Evolutionary conservation across 1,284 basidiomycete species (phyloP), one percentile per base, ranked within the genome.

Genomic region (Cryptococcus maquisensis): DNA sequence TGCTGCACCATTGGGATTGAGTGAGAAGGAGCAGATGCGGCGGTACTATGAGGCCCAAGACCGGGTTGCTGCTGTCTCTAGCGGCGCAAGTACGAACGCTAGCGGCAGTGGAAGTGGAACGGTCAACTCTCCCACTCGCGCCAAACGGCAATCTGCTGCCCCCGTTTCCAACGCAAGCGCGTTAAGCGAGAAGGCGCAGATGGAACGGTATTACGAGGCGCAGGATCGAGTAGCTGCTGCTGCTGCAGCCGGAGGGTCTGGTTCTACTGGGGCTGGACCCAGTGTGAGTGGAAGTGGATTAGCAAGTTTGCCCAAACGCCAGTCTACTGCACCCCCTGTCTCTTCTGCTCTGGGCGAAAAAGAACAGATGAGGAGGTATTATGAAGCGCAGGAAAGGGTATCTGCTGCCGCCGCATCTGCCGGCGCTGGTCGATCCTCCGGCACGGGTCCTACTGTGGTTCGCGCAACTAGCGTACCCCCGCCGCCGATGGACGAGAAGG

Each of bases 11-110:
- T 32, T 10, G 28, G 28, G 28, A 5, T 32, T 32, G 28, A 32
- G 28, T 23, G 69, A 67, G 54, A 68, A 69, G 49, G 66, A 66
- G 40, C 48, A 57, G 48, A 69, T 70, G 68, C 50, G 58, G 32
- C 51, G 59, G 20, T 64, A 64, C 32, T 66, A 72, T 57, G 87
- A 86, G 60, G 83, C 81, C 3, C 82, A 82, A 57, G 85, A 87
- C 37, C 42, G 56, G 13, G 68, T 68, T 13, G 61, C 58, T 4
- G 41, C 37, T 21, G 21, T 28, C 3, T 36, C 46, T 12, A 28
- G 28, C 5, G 46, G 20, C 36, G 21, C n/a, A n/a, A n/a, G n/a
- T n/a, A n/a, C 28, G n/a, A 47, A 16, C 15, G n/a, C 41, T 38
- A 20, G 26, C 12, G 40, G 40, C 13, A 7, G 41, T 12, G 49